Evolutionary conservation across 805 yeast species (phyloP).

Genomic region (Lipomyces yamanashiensis): DNA sequence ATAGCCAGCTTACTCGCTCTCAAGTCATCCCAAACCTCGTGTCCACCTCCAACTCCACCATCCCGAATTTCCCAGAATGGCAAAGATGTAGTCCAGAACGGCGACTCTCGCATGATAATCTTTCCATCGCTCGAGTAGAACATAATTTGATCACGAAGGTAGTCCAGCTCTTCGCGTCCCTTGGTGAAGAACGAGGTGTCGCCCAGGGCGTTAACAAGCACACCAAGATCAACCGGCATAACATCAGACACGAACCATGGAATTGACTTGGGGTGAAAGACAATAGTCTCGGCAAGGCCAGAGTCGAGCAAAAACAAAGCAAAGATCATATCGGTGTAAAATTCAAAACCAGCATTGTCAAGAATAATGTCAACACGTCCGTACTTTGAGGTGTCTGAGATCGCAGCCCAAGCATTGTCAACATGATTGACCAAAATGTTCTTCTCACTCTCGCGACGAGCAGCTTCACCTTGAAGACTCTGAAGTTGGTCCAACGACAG

Average conservation of each 20-base stretch:
- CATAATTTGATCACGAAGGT: constrained; percentile 54
- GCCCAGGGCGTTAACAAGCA: constrained; percentile 36
- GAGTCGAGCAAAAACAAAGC: constrained; percentile 72
- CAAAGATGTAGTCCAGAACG: constrained; percentile 84
- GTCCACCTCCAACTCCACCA: constrained; percentile 60
- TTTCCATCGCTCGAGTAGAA: constrained; percentile 53
- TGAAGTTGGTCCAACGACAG: constrained; percentile 85
- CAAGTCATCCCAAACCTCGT: constrained; percentile 64
- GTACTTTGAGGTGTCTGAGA: constrained; percentile 17
- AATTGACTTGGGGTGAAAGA: constrained; percentile 78
- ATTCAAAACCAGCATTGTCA: constrained; percentile 93
- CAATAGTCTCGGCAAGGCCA: constrained; percentile 64
- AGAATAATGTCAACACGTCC: constrained; percentile 47
- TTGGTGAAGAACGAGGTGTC: constrained; percentile 53
- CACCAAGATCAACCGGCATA: constrained; percentile 72
- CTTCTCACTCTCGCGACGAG: constrained; percentile 53
- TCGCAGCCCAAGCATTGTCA: constrained; percentile 34
- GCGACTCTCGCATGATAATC: constrained; percentile 59
- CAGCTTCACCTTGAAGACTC: constrained; percentile 87
- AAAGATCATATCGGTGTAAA: constrained; percentile 79
- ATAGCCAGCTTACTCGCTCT: constrained; percentile 64
- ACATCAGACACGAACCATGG: constrained; percentile 99
- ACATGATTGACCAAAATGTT: constrained; percentile 39
- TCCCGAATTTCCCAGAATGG: constrained; percentile 74
- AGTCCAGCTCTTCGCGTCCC: constrained; percentile 54